These are phyloP conservation scores for Penicillium steckii DNA, from an alignment of 495 filamentous ascomycete genomes.

Conservation along the genomic window DNA sequence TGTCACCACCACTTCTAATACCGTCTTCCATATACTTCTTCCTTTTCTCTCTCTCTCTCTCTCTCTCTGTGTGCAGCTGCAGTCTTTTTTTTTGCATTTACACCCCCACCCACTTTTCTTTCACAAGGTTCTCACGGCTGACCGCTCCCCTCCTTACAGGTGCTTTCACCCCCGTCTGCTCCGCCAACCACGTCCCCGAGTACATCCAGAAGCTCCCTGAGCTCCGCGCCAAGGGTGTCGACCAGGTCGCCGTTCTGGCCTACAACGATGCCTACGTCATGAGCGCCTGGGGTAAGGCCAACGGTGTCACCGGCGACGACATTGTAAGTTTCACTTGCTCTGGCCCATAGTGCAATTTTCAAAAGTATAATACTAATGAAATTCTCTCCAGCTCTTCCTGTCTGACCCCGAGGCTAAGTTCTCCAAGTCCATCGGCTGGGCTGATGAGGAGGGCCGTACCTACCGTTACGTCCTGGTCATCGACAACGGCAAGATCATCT, in stretches of 20 bases:
- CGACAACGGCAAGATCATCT: constrained; percentile 86
- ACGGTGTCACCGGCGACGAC: constrained; percentile 73
- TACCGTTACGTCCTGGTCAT: constrained; percentile 81
- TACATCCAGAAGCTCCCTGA: constrained; percentile 73
- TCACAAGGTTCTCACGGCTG: constrained; percentile 19
- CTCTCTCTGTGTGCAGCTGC: not conserved
- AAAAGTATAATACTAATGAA: not conserved
- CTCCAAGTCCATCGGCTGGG: constrained; percentile 82
- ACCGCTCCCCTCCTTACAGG: constrained; percentile 38
- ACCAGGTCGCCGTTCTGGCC: constrained; percentile 79
- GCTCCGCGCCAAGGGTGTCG: constrained; percentile 82
- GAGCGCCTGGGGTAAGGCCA: constrained; percentile 95
- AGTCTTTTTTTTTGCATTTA: not conserved
- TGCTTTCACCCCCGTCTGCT: constrained; percentile 95
- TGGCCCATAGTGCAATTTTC: not conserved
- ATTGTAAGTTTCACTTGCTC: constrained; percentile 56
- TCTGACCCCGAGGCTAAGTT: constrained; percentile 75
- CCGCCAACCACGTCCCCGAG: constrained; percentile 79
- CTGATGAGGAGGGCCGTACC: constrained; percentile 67
- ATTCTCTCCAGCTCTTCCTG: constrained; percentile 70
- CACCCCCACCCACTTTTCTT: not conserved
- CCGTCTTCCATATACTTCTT: not conserved
- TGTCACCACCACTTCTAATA: constrained; percentile 27
- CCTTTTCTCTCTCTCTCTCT: not conserved
- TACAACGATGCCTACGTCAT: constrained; percentile 92